Base-by-base conservation (phyloP, 2,329 filamentous ascomycete genomes). In the Acrodontium crateriforme region DNA sequence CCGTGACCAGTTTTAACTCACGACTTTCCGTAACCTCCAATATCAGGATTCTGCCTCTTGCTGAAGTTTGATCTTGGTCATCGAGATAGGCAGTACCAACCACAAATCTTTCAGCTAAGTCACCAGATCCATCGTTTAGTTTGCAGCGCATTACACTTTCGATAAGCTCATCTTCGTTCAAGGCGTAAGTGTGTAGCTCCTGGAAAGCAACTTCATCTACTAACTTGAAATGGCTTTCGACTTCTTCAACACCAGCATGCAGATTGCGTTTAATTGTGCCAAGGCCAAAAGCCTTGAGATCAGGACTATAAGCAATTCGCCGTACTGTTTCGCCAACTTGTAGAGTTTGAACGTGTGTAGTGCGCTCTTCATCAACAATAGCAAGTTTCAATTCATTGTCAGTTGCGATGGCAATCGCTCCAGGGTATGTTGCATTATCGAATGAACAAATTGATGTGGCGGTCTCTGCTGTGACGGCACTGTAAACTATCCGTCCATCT, bases 181-280 rank as follows among this genome's bases (percentile, higher is more conserved):
- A 57, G 5, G 67, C 51, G 37, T 80, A 77, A 0, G 74, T 71
- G 40, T 78, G 82, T 1, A 94, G 63, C 28, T 78, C 69, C 35
- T 79, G 73, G 53, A 95, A 93, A 11, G 82, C 62, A 18, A 94
- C 73, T 47, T 95, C 89, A 44, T 98, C 87, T 1, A 91, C 84
- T 2, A 98, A 68, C 44, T 78, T 78, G 47, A 98, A 80, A n/a
- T 75, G 74, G 44, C 80, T 87, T 7, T 71, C 69, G 9, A 93
- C 67, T 3, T 75, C 55, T 52, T 98, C 89, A 38, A 74, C 73
- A 9, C 78, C 79, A 6, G 71, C 59, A 8, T 67, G 56, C 1
- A 94, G 56, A 28, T 78, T 72, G 10, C 84, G 72, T 37, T 75
- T 74, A 34, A 95, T 80, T 16, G 81, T 89, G 2, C 85, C 87